Evolutionary conservation across 495 filamentous ascomycete genomes (phyloP).

Genomic region (Penicillium riverlandense): DNA sequence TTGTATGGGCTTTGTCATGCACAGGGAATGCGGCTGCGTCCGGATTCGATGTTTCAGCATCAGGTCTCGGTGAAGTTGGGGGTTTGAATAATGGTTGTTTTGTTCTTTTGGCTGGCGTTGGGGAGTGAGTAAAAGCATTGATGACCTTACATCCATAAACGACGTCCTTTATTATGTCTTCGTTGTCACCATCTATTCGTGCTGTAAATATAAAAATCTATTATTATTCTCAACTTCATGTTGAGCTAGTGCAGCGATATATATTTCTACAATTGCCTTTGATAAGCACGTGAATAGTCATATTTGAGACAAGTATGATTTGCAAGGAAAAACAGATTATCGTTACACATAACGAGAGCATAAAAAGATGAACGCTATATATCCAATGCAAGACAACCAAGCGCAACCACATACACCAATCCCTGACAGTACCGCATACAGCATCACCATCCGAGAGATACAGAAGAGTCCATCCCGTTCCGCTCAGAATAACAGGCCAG

Average conservation of each 20-base stretch:
- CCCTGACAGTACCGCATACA: background rate
- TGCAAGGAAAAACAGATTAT: background rate
- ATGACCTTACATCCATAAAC: too few relatives aligned
- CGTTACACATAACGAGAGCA: constrained; percentile 1
- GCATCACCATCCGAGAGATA: too few relatives aligned
- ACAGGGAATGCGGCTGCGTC: constrained; percentile 25
- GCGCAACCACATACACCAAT: background rate
- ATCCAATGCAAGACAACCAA: constrained; percentile 2
- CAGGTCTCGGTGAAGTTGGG: too few relatives aligned
- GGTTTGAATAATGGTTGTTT: background rate
- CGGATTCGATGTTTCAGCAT: constrained; percentile 13
- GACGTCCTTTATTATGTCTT: too few relatives aligned
- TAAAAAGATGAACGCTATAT: background rate
- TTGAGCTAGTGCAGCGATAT: background rate
- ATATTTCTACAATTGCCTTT: background rate
- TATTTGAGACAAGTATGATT: too few relatives aligned
- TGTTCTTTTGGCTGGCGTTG: background rate
- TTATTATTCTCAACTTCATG: too few relatives aligned
- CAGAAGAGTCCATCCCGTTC: too few relatives aligned
- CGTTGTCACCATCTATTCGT: too few relatives aligned
- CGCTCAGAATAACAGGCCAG: background rate
- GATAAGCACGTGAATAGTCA: background rate
- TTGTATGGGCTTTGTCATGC: constrained; percentile 37
- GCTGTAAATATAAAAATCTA: too few relatives aligned
- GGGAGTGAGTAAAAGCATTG: too few relatives aligned